A percentile compares a stretch with the other conserved stretches of the same genome.
phyloP scores from a whole-genome alignment of 176 grass and related monocot species.

The Rhynchospora breviuscula region DNA sequence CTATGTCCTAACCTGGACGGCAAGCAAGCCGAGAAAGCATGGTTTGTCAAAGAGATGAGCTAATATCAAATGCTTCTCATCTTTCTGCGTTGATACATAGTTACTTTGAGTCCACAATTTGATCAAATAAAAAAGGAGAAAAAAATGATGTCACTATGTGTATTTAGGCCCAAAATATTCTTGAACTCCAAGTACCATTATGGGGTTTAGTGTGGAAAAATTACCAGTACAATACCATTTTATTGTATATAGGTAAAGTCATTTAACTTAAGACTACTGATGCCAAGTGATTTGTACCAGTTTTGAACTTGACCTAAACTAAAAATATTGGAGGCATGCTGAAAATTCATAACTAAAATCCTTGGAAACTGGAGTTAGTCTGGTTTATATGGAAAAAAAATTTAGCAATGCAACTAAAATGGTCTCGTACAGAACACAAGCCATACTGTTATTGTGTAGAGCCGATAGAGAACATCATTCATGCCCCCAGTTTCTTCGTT shows the following conservation, averaged over 20 bases:
- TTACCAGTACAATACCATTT: background rate
- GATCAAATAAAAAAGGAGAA: background rate
- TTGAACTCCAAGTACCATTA: background rate
- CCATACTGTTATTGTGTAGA: slow-evolving; percentile 72
- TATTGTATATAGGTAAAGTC: background rate
- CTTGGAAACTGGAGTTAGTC: background rate
- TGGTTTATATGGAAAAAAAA: background rate
- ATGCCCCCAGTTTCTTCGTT: slow-evolving; percentile 99
- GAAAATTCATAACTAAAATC: no score
- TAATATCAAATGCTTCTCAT: slow-evolving; percentile 64
- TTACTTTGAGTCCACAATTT: background rate
- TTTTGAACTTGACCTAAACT: background rate
- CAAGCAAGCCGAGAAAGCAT: slow-evolving; percentile 91
- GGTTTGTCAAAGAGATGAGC: slow-evolving; percentile 97
- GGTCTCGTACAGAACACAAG: background rate
- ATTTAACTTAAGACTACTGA: background rate
- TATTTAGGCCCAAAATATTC: background rate
- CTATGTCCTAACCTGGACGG: slow-evolving; percentile 47
- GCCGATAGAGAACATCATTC: slow-evolving; percentile 97
- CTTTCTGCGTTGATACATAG: slow-evolving; percentile 37
- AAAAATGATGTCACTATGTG: background rate
- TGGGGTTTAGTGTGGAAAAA: background rate
- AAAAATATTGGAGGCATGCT: background rate
- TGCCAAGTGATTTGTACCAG: background rate
- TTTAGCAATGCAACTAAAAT: background rate